Evolutionary conservation across 768 basidiomycete species (phyloP), one percentile per base, ranked within the genome.

Genomic region (Rhodosporidiobolus sp.): DNA sequence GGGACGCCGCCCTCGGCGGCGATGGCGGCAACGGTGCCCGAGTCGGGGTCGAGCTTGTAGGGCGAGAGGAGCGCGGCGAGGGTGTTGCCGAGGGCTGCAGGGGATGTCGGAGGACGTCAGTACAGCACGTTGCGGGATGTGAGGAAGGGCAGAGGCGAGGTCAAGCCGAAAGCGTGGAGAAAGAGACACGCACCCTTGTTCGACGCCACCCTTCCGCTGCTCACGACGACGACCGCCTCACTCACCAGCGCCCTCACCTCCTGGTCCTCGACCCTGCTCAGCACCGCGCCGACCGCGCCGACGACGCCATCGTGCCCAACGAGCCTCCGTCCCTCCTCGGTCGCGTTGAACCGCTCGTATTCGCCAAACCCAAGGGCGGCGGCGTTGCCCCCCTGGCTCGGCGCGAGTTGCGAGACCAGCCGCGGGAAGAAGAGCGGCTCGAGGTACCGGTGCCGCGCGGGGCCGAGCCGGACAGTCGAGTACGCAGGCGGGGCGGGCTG

Each of bases 401-500:
- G 59, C 19, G 57, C 54, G 43, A 71, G 64, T 1, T 11, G 14
- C 3, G 52, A 32, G 34, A 75, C 45, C 50, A 75, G 35, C 24
- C 50, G 45, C 24, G 74, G 74, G 50, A 69, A 49, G 67, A 92
- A 94, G 35, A 96, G 83, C 11, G 92, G 91, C 80, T 95, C 94
- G 79, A 91, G 92, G 82, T 94, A 90, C 52, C 90, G 85, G 83
- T 96, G 92, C 48, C 93, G 85, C 78, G 92, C 91, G 79, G 90
- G 91, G 26, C 93, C 93, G 48, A 95, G 77, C 14, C 89, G 90
- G 69, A 94, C 79, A 52, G 87, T 85, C 78, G 56, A 50, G 34
- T 86, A 84, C 17, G 84, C 87, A n/a, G 86, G 85, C 2, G 61
- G 34, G n/a, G 62, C 54, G 16, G 66, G 62, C 22, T n/a, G 66